Evolutionary conservation across 768 basidiomycete genomes (phyloP), one percentile per base, ranked within the genome.

Genomic region (Wakefieldia striispora): DNA sequence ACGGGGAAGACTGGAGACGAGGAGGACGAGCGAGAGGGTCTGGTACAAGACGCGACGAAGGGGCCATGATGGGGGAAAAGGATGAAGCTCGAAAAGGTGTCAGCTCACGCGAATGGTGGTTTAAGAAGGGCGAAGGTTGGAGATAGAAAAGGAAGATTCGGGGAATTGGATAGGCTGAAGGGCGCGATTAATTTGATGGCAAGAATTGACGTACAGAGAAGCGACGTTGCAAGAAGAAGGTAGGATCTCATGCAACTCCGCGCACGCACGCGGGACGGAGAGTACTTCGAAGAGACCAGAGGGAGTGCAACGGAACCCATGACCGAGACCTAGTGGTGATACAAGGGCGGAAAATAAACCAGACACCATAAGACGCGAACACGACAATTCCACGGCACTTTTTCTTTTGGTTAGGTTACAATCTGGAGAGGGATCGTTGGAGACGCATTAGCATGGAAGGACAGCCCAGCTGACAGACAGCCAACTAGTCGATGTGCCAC

Each of bases 1-100:
- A 87, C 9, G 84, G 84, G 6, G 84, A 82, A 45, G 81, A 79
- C 47, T 81, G 81, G 33, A 83, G 71, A 39, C 79, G 78, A 16
- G 76, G 73, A 41, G 76, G 76, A 54, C 73, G 73, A 24, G 52
- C 36, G 43, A 21, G 43, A 43, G 50, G 29, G 40, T 58, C 64
- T 54, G 50, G 56, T 21, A 54, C 43, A 37, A 44, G 45, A 50
- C 62, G 63, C 47, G 61, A 54, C 51, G 60, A 61, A 47, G 50
- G 41, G 41, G 60, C 56, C 59, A 68, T 68, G 68, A 51, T 63
- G 63, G 47, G 48, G 44, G 46, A 36, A 57, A 40, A 43, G 53
- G 58, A 56, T 63, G 58, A 57, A 26, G 56, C 56, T 68, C 59
- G 63, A 63, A 65, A 64, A 62, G 61, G 68, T 48, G 56, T 49